Evolutionary conservation across 805 yeast species (phyloP).

Genomic region (Saturnispora quitensis): DNA sequence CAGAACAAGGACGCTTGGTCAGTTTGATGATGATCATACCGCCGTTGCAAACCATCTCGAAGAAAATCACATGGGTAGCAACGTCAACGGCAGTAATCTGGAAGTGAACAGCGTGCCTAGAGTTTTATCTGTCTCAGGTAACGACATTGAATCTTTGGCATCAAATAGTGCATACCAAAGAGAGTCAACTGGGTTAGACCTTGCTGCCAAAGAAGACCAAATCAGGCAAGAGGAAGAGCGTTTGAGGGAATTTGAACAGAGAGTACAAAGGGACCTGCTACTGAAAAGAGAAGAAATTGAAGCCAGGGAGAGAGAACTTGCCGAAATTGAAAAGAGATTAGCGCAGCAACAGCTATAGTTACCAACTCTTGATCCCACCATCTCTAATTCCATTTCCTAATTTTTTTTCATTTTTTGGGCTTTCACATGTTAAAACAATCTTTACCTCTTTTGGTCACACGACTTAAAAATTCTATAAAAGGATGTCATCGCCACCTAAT

Average conservation of each 20-base stretch:
- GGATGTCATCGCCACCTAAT: background rate
- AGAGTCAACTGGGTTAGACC: constrained; percentile 3
- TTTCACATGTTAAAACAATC: background rate
- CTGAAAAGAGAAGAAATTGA: constrained; percentile 74
- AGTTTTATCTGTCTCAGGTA: constrained; percentile 8
- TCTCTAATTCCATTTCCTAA: background rate
- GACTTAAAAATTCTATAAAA: background rate
- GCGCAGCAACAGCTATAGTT: constrained; percentile 18
- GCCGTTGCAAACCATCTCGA: background rate
- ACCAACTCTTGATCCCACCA: background rate
- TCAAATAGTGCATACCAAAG: background rate
- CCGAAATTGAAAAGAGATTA: constrained; percentile 52
- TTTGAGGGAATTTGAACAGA: constrained; percentile 73
- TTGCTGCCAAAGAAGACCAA: constrained; percentile 65
- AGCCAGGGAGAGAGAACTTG: constrained; percentile 77
- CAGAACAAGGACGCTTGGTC: constrained; percentile 51
- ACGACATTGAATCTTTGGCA: background rate
- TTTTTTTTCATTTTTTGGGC: background rate
- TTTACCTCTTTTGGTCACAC: background rate
- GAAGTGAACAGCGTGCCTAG: constrained; percentile 2
- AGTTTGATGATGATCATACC: constrained; percentile 1
- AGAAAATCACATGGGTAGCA: background rate
- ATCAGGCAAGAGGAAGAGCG: constrained; percentile 84
- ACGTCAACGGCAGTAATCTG: background rate
- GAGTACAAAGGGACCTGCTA: constrained; percentile 80